Percentiles rank a stretch among this genome's conserved stretches.
phyloP scores from a whole-genome alignment of 306 rosid genomes.

The Vigna angularis region DNA sequence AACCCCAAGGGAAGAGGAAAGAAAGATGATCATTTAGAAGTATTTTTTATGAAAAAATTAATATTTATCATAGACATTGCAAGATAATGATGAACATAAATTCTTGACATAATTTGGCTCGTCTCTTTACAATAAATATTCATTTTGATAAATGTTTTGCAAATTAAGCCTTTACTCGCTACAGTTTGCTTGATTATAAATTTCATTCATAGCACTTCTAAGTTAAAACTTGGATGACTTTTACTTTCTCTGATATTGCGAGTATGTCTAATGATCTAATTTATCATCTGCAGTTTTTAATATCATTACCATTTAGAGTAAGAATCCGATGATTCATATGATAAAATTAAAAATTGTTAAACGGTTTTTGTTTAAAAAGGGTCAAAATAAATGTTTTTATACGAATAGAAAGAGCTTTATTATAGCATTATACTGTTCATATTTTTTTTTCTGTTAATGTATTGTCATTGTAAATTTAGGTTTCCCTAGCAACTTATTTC shows the following conservation, averaged over 20 bases:
- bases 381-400: slow-evolving; percentile 17
- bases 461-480: slow-evolving; percentile 23
- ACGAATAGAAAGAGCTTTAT: neutral
- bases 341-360: slow-evolving; percentile 8
- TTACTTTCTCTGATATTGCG: slow-evolving; percentile 35
- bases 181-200: slow-evolving; percentile 14
- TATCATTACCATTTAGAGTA: neutral
- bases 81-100: neutral
- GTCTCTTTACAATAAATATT: slow-evolving; percentile 14
- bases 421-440: neutral
- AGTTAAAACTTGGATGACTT: slow-evolving; percentile 28
- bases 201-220: slow-evolving; percentile 15
- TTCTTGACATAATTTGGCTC: slow-evolving; percentile 17
- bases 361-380: slow-evolving; percentile 9
- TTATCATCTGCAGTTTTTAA: slow-evolving; percentile 8
- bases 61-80: neutral
- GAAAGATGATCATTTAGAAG: neutral
- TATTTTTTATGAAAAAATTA: neutral
- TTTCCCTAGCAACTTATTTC: slow-evolving; percentile 31
- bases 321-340: slow-evolving; percentile 17
- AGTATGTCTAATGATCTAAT: slow-evolving; percentile 17
- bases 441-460: neutral
- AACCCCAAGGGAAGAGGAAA: neutral
- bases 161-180: neutral
- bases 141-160: neutral